Evolutionary conservation across 257 asterid genomes (phyloP).

Genomic region (Solanum chaucha): DNA sequence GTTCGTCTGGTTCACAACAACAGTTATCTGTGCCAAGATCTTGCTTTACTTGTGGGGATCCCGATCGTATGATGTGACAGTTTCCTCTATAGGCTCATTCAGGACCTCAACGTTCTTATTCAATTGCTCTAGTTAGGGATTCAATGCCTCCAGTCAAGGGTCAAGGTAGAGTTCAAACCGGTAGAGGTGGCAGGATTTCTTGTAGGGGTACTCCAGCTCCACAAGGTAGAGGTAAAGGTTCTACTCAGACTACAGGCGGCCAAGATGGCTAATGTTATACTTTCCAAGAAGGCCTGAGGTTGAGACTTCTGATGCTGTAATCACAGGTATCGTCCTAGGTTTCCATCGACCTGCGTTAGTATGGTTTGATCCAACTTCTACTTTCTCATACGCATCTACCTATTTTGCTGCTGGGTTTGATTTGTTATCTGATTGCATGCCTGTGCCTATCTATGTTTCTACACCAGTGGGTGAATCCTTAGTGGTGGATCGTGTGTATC

Average conservation of each 20-base stretch:
- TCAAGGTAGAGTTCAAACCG: too few relatives aligned
- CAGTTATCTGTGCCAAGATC: too few relatives aligned
- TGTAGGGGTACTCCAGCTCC: neutral
- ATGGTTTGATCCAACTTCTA: neutral
- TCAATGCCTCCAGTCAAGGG: too few relatives aligned
- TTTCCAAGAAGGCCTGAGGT: neutral
- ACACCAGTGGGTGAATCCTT: neutral
- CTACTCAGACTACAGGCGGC: neutral
- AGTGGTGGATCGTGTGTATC: neutral
- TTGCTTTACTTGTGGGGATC: too few relatives aligned
- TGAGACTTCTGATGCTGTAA: neutral
- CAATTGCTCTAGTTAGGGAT: too few relatives aligned
- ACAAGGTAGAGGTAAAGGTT: neutral
- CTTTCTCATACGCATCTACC: neutral
- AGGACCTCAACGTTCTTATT: too few relatives aligned
- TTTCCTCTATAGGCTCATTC: too few relatives aligned
- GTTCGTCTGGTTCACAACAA: too few relatives aligned
- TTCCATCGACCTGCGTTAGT: neutral
- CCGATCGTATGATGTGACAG: too few relatives aligned
- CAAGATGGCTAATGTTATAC: neutral
- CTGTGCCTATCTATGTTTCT: neutral
- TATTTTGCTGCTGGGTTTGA: neutral
- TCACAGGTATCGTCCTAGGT: neutral
- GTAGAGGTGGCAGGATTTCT: too few relatives aligned
- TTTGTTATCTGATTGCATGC: neutral